Evolutionary conservation across 768 basidiomycete genomes (phyloP).

Genomic region (Pisolithus albus): DNA sequence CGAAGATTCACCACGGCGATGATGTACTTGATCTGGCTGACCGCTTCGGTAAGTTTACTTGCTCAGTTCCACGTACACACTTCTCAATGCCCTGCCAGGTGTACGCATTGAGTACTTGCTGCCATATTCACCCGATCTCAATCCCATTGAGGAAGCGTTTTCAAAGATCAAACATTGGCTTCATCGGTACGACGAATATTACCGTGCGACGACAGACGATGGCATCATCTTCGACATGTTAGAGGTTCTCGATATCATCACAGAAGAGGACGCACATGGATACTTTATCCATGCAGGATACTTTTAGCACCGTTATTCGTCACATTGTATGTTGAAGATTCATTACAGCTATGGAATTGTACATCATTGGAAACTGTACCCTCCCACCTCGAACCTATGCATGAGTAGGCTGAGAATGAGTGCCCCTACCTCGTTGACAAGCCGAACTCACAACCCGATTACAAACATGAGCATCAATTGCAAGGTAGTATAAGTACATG

Average conservation of each 20-base stretch:
- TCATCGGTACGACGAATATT: not conserved
- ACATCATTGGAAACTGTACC: too few species aligned
- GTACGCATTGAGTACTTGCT: conserved; percentile 24
- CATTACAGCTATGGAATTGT: too few species aligned
- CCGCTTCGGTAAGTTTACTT: conserved; percentile 8
- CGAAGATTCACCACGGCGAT: conserved; percentile 10
- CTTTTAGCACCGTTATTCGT: not conserved
- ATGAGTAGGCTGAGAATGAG: too few species aligned
- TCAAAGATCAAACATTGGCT: conserved; percentile 28
- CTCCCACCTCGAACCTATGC: too few species aligned
- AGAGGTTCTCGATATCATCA: not conserved
- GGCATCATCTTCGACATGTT: not conserved
- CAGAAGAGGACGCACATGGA: not conserved
- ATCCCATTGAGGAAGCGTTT: conserved; percentile 36
- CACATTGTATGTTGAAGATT: too few species aligned
- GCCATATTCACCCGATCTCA: conserved; percentile 35
- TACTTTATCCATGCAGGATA: not conserved
- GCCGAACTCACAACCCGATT: too few species aligned
- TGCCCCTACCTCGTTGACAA: too few species aligned
- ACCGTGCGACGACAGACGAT: not conserved
- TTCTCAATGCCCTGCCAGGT: conserved; percentile 16
- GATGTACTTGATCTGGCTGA: conserved; percentile 18
- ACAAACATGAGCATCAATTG: too few species aligned
- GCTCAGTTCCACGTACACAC: not conserved
- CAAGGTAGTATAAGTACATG: too few species aligned